Evolutionary conservation across 169 alveolate genomes (phyloP).

Genomic region (Cryptosporidium ryanae): DNA sequence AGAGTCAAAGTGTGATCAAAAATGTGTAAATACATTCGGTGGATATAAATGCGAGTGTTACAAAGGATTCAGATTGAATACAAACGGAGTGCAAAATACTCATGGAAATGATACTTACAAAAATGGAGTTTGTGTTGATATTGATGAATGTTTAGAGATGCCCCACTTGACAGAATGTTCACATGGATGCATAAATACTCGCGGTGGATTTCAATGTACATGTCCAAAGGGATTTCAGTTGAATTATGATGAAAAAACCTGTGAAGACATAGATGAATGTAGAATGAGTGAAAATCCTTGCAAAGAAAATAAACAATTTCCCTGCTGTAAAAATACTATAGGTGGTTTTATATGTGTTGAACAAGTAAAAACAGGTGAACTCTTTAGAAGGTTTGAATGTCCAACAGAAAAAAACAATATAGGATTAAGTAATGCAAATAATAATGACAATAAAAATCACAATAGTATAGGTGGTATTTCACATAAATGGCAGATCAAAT

Average conservation of each 20-base stretch:
- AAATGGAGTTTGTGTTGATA: constrained; percentile 76
- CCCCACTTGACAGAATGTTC: constrained; percentile 72
- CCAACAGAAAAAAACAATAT: constrained; percentile 4
- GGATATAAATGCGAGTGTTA: constrained; percentile 76
- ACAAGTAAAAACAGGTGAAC: constrained; percentile 46
- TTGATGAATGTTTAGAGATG: constrained; percentile 78
- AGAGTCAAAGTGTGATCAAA: constrained; percentile 75
- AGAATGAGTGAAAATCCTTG: constrained; percentile 68
- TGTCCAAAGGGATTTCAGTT: constrained; percentile 74
- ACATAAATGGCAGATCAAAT: not conserved
- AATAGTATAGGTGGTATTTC: not conserved
- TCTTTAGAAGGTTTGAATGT: constrained; percentile 43
- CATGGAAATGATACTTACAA: constrained; percentile 46
- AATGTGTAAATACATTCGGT: constrained; percentile 79
- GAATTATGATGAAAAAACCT: constrained; percentile 67
- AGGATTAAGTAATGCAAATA: not conserved
- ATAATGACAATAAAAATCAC: not conserved
- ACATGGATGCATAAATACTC: constrained; percentile 67
- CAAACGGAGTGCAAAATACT: constrained; percentile 11
- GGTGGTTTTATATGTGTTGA: constrained; percentile 79
- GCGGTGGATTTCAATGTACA: constrained; percentile 76
- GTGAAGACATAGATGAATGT: constrained; percentile 82
- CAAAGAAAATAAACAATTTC: constrained; percentile 45
- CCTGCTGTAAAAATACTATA: constrained; percentile 76
- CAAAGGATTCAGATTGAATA: constrained; percentile 73